Percentiles rank a stretch among this genome's conserved stretches.
Evolutionary conservation across 2,329 filamentous ascomycete species (phyloP).

Genomic region (Fusarium pseudonygamai): DNA sequence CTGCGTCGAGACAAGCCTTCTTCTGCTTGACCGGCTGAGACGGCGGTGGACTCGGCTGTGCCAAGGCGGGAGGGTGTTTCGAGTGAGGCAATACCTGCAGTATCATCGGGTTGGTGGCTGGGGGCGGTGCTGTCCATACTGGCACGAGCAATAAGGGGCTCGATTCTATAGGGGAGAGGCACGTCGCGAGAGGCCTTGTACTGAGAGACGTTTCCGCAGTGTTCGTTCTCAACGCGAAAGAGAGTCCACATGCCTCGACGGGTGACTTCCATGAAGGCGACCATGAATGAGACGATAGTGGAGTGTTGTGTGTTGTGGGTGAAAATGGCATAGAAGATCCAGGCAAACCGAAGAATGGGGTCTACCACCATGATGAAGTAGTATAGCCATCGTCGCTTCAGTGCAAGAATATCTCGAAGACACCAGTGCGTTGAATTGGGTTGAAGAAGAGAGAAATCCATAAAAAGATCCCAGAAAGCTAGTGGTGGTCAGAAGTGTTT

Average conservation of each 20-base stretch:
- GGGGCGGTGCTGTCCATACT: constrained; percentile 48
- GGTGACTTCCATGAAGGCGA: constrained; percentile 81
- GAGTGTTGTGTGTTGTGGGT: constrained; percentile 83
- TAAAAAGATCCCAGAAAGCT: constrained; percentile 92
- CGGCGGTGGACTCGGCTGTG: constrained; percentile 33
- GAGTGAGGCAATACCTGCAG: neutral
- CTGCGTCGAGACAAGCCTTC: constrained; percentile 46
- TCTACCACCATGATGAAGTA: constrained; percentile 86
- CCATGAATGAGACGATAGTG: constrained; percentile 80
- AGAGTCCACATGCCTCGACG: constrained; percentile 90
- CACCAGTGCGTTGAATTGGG: constrained; percentile 72
- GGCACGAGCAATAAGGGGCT: constrained; percentile 55
- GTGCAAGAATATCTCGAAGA: constrained; percentile 81
- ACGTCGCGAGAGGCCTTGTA: constrained; percentile 92
- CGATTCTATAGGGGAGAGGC: constrained; percentile 80
- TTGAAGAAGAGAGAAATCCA: constrained; percentile 96
- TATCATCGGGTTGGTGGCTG: neutral
- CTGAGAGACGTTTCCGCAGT: constrained; percentile 89
- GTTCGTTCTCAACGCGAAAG: constrained; percentile 96
- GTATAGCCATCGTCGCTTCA: constrained; percentile 84
- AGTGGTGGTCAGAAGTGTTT: neutral
- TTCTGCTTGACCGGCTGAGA: constrained; percentile 27
- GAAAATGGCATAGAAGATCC: constrained; percentile 93
- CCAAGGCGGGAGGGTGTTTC: constrained; percentile 18
- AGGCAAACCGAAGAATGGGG: constrained; percentile 87